A percentile compares a stretch with the other conserved stretches of the same genome.
Conservation (phyloP, 1,139 yeast species). For the Lodderomyces parapsilosis region DNA sequence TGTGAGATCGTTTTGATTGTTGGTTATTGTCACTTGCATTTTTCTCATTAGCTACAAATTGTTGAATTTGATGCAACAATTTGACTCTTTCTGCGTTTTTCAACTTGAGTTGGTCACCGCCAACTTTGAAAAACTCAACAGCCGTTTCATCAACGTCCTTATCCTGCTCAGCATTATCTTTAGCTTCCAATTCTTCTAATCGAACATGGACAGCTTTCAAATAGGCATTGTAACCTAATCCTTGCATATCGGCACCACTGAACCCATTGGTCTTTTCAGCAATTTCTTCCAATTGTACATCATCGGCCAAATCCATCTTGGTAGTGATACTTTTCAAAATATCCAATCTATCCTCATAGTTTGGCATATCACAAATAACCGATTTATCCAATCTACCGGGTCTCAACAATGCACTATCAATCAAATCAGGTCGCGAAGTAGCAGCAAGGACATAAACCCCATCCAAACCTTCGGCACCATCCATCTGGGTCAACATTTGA, state of each 20-base stretch:
- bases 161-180: constrained; percentile 26
- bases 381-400: constrained; percentile 96
- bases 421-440: constrained; percentile 90
- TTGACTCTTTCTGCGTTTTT: constrained; percentile 47
- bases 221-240: constrained; percentile 88
- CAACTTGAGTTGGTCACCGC: constrained; percentile 30
- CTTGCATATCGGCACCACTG: constrained; percentile 96
- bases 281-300: constrained; percentile 53
- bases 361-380: constrained; percentile 86
- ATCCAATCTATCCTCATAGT: constrained; percentile 65
- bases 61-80: constrained; percentile 48
- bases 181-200: constrained; percentile 40
- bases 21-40: constrained; percentile 10
- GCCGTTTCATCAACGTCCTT: constrained; percentile 17
- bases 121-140: constrained; percentile 35
- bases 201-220: constrained; percentile 84
- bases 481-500: constrained; percentile 97
- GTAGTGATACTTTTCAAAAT: constrained; percentile 64
- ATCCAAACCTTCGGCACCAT: constrained; percentile 97
- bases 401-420: constrained; percentile 89
- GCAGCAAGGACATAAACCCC: constrained; percentile 98
- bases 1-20: constrained; percentile 13
- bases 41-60: constrained; percentile 19
- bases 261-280: constrained; percentile 70
- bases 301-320: constrained; percentile 51